phyloP scores from a whole-genome alignment of 1,284 basidiomycete genomes.

The Papiliotrema nemorosa region DNA sequence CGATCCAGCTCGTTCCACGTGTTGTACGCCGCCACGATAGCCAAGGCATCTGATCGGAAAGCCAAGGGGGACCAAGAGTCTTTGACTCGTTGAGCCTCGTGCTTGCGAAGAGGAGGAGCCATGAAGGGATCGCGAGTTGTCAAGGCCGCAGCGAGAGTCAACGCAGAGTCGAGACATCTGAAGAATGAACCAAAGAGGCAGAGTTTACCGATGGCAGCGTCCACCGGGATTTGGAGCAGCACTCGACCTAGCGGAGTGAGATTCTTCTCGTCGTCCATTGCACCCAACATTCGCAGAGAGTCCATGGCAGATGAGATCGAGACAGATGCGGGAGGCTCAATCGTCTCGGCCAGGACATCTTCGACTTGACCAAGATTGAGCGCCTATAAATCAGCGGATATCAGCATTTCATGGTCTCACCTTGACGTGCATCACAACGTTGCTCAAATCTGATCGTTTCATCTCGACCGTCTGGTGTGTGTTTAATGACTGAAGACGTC shows the following conservation, averaged over 20 bases:
- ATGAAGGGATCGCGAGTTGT: slow-evolving; percentile 90
- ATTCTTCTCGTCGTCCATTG: slow-evolving; percentile 69
- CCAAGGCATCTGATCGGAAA: slow-evolving; percentile 82
- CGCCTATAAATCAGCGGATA: slow-evolving; percentile 50
- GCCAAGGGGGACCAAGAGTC: slow-evolving; percentile 67
- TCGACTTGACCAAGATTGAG: slow-evolving; percentile 86
- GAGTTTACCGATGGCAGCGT: slow-evolving; percentile 83
- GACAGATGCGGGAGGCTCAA: slow-evolving; percentile 81
- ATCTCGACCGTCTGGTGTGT: slow-evolving; percentile 93
- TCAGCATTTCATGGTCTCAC: slow-evolving; percentile 16
- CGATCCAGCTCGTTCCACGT: slow-evolving; percentile 72
- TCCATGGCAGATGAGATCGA: slow-evolving; percentile 79
- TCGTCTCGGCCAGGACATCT: slow-evolving; percentile 77
- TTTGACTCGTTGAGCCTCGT: slow-evolving; percentile 63
- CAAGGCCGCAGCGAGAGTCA: slow-evolving; percentile 85
- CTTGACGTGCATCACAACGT: slow-evolving; percentile 95
- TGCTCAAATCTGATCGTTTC: slow-evolving; percentile 87
- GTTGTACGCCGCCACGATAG: slow-evolving; percentile 76
- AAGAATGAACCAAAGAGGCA: slow-evolving; percentile 90
- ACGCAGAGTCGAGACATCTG: slow-evolving; percentile 83
- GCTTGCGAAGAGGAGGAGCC: slow-evolving; percentile 58
- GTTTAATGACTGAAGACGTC: slow-evolving; percentile 62
- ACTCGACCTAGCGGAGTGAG: slow-evolving; percentile 85
- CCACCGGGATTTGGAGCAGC: slow-evolving; percentile 83
- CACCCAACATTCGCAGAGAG: slow-evolving; percentile 80